Base-by-base conservation (phyloP, 169 alveolate genomes). In the Eimeria maxima region DNA sequence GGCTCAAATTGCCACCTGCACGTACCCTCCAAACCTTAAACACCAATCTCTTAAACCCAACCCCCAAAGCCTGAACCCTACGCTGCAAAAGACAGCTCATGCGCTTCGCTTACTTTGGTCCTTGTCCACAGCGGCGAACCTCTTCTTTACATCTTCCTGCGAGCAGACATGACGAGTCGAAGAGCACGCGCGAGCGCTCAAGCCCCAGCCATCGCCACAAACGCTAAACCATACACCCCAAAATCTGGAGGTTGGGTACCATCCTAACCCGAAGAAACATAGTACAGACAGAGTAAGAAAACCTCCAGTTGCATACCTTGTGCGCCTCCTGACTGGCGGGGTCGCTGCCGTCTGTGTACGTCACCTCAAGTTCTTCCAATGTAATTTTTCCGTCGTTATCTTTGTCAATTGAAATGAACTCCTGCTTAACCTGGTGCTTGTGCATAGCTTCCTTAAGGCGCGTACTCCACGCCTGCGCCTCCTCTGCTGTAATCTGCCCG, bases 381-480 rank as follows among this genome's bases (percentile, higher is more conserved):
- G 95, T 65, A 18, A 89, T 74, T 44, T 69, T 67, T 4, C 95
- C 95, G 71, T 89, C 95, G 47, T n/a, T 27, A 69, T 89, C 55
- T 47, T 89, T 89, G 87, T 89, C 95, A 22, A 89, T 89, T n/a
- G 95, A 73, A n/a, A 65, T 53, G 74, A 89, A 89, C 27, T 89
- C 95, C 87, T 65, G 78, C 33, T 45, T 63, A 18, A 89, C 95
- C 55, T 89, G 95, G 95, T 89, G 95, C 53, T 89, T 73, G 55
- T 89, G 95, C 95, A 89, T 89, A 7, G 95, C 95, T 33, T 71
- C 80, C 87, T 89, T 89, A 33, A 89, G 87, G 29, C 71, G 69
- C n/a, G 74, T 8, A 50, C 95, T 89, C 95, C 95, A 89, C 60
- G 44, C 57, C 44, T 69, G 57, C 87, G 95, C 95, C 33, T 89